Conservation (phyloP, 2,329 filamentous ascomycete species). For the Tolypocladium inflatum region DNA sequence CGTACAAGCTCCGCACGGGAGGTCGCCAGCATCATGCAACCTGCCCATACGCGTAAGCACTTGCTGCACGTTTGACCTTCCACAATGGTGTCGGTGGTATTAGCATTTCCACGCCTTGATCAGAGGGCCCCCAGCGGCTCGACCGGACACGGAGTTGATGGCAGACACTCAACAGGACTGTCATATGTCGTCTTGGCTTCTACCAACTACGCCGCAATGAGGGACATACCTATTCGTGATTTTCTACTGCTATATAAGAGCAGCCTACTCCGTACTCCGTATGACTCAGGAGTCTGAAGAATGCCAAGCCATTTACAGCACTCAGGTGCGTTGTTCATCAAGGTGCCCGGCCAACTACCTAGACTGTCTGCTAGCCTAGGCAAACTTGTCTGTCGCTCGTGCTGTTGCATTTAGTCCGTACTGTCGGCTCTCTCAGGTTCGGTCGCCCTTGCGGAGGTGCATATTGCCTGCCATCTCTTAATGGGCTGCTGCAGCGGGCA, state of each 20-base stretch:
- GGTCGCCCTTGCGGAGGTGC: no score
- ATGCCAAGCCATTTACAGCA: not conserved
- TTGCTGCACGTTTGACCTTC: not conserved
- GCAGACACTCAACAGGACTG: not conserved
- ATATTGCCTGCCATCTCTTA: no score
- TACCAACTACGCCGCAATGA: not conserved
- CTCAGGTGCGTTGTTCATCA: not conserved
- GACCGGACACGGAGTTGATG: not conserved
- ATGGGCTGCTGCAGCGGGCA: no score
- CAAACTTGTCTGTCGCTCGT: no score
- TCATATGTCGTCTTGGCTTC: not conserved
- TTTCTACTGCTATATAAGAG: not conserved
- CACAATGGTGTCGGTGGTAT: not conserved
- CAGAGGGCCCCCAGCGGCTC: not conserved
- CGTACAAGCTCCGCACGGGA: not conserved
- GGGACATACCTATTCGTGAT: not conserved
- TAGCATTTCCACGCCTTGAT: not conserved
- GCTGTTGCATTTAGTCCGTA: no score
- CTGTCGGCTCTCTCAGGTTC: no score
- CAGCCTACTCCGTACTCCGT: no score
- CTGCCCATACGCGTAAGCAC: not conserved
- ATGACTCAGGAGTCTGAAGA: not conserved
- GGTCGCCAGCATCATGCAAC: not conserved
- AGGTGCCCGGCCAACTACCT: not conserved
- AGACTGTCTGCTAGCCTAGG: no score